Evolutionary conservation across 2,329 filamentous ascomycete genomes (phyloP).

Genomic region (Fusarium scirpi): DNA sequence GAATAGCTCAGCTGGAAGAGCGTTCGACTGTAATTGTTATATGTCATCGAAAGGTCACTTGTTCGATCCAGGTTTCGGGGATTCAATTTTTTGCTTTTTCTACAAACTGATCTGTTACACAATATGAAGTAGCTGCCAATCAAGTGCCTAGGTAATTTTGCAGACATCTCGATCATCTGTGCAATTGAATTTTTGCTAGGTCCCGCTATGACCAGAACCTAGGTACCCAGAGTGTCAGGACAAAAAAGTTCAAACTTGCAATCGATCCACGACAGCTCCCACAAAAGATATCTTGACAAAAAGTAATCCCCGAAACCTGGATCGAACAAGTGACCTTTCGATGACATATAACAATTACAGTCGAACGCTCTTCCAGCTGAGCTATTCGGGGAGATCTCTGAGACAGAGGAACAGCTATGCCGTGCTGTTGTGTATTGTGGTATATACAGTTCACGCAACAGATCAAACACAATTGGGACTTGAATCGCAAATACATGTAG

Average conservation of each 20-base stretch:
- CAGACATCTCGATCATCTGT: no score
- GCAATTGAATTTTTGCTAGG: no score
- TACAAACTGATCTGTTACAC: no score
- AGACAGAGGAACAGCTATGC: slow-evolving; percentile 31
- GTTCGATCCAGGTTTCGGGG: slow-evolving; percentile 28
- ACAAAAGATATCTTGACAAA: no score
- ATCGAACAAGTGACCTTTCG: slow-evolving; percentile 9
- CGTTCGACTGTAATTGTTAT: slow-evolving; percentile 4
- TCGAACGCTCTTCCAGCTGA: slow-evolving; percentile 43
- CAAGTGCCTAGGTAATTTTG: no score
- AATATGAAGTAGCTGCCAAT: no score
- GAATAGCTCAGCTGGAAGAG: slow-evolving; percentile 46
- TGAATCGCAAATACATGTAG: no score
- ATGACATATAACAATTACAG: slow-evolving; percentile 1
- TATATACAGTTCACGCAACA: not conserved
- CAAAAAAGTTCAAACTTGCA: slow-evolving; percentile 4
- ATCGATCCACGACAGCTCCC: no score
- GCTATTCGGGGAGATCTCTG: slow-evolving; percentile 43
- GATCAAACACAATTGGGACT: no score
- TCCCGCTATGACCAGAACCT: no score
- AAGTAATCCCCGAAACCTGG: slow-evolving; percentile 32
- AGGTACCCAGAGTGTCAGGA: not conserved
- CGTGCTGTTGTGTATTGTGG: accelerated
- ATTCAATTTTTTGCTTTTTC: slow-evolving; percentile 13
- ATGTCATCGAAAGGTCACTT: slow-evolving; percentile 6